Conservation (phyloP, 2,329 filamentous ascomycete genomes). For the Apiospora saccharicola region DNA sequence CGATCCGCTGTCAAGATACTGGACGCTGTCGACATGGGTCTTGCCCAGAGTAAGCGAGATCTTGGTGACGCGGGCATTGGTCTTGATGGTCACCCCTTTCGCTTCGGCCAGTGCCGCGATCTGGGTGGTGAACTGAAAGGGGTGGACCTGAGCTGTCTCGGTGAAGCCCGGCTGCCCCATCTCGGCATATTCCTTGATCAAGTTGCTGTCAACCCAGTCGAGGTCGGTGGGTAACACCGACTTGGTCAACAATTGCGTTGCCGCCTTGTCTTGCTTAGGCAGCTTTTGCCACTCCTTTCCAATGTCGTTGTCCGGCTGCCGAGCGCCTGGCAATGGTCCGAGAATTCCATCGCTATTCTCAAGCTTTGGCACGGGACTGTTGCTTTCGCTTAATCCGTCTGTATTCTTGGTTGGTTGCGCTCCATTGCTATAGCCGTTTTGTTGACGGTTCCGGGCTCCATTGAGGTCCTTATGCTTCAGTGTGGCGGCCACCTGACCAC, state of each 20-base stretch:
- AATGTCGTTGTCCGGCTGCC: constrained; percentile 33
- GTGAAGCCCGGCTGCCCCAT: constrained; percentile 76
- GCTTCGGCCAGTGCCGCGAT: constrained; percentile 81
- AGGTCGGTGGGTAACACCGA: constrained; percentile 77
- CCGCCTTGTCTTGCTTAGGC: constrained; percentile 64
- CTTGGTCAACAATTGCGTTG: constrained; percentile 56
- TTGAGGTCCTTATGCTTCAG: constrained; percentile 43
- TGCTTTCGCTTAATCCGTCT: constrained; percentile 26
- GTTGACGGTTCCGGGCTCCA: constrained; percentile 40
- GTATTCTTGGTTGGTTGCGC: not conserved
- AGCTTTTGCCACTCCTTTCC: constrained; percentile 66
- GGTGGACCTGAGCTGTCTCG: constrained; percentile 93
- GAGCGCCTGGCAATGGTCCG: constrained; percentile 26
- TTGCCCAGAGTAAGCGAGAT: constrained; percentile 62
- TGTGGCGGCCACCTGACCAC: constrained; percentile 63
- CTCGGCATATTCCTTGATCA: constrained; percentile 75
- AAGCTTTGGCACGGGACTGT: not conserved
- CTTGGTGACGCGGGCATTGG: constrained; percentile 70
- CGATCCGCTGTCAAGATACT: constrained; percentile 60
- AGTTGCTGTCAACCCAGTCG: constrained; percentile 80
- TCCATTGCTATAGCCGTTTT: constrained; percentile 32
- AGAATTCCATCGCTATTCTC: constrained; percentile 23
- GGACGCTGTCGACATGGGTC: constrained; percentile 66
- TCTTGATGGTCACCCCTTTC: constrained; percentile 71
- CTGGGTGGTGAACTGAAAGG: constrained; percentile 85